Evolutionary conservation across 2,329 filamentous ascomycete species (phyloP), one percentile per base, ranked within the genome.

Genomic region (Colletotrichum abscissum): DNA sequence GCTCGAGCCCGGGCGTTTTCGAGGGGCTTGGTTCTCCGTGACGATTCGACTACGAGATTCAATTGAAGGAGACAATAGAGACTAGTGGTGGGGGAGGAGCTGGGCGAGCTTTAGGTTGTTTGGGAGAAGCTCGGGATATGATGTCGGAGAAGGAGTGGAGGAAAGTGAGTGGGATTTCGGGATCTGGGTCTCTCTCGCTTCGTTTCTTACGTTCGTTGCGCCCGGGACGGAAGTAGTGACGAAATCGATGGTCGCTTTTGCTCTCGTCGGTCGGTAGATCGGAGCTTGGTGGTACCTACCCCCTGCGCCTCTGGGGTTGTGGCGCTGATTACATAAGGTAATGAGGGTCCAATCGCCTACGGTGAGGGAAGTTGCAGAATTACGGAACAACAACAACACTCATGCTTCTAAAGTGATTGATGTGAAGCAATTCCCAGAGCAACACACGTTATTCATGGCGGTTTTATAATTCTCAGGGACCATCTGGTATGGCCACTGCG

Each of bases 1-100:
- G 38, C 90, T 90, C 90, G 91, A 91, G 84, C 84, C 70, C 16
- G 38, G 38, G 16, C 16, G 56, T 26, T 9, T 38, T 33, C n/a
- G 24, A 33, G 26, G 24, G 26, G 16, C n/a, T 56, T 56, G 26
- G n/a, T 28, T 19, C 33, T 22, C 35, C 78, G n/a, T 65, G 24
- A 30, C 33, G 24, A 38, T 22, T 12, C 7, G 35, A 33, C 26
- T 55, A 8, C 3, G 22, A 26, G n/a, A 30, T n/a, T 65, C 38
- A 52, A 52, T 35, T 67, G 38, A 38, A 19, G 14, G 30, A 5
- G 11, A 30, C 12, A 9, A 12, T 46, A 26, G 33, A 52, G 42
- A 64, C 19, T 49, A 49, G 7, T n/a, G 42, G 19, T 49, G 42
- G 42, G 7, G 19, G 8, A 35, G 30, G 30, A 22, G 19, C 42